Conservation (phyloP, 2,329 filamentous ascomycete species). For the Phaeoacremonium minimum region DNA sequence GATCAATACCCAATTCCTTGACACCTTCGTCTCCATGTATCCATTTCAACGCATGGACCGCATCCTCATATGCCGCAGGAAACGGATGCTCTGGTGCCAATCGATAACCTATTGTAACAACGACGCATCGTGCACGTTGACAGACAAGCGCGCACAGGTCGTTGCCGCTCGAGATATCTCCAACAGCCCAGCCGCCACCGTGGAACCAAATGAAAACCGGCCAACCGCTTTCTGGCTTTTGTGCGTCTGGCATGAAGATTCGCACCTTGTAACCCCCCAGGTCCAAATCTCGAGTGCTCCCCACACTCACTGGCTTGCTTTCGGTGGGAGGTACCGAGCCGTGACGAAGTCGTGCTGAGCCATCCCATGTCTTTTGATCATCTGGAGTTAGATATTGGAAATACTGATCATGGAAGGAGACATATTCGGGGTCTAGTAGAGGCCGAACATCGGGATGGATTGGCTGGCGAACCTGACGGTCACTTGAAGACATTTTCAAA, state of each 20-base stretch:
- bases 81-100: background rate
- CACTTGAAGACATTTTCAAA: too few species aligned
- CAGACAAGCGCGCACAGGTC: constrained; percentile 26
- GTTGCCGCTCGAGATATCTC: constrained; percentile 25
- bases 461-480: constrained; percentile 22
- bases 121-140: constrained; percentile 8
- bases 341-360: constrained; percentile 10
- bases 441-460: constrained; percentile 24
- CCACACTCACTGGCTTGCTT: background rate
- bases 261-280: background rate
- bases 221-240: background rate
- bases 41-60: background rate
- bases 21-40: too few species aligned
- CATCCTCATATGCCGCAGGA: background rate
- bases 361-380: constrained; percentile 20
- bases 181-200: constrained; percentile 33
- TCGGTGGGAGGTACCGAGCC: background rate
- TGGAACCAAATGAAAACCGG: constrained; percentile 26
- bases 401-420: constrained; percentile 28
- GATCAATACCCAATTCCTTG: constrained; percentile 17
- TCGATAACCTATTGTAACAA: background rate
- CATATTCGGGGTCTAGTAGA: constrained; percentile 30
- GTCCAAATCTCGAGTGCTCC: background rate
- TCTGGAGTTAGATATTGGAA: constrained; percentile 29
- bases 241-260: background rate